A percentile compares a stretch with the other conserved stretches of the same genome.
These are phyloP conservation scores for Zea mays DNA, from an alignment of 176 grass and related monocot genomes.

Conservation along the genomic window Zm-B73-REFERENCE-NAM-5.0 NC_050096.1:293524001-293524500, in stretches of 20 bases:
- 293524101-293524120: conserved; percentile 96
- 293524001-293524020: conserved; percentile 94
- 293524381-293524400: conserved; percentile 17
- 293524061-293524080: conserved; percentile 74
- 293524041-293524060: conserved; percentile 93
- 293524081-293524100: conserved; percentile 87
- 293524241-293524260: background rate
- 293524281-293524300: conserved; percentile 12
- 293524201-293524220: conserved; percentile 45
- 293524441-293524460: background rate
- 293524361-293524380: background rate
- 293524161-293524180: conserved; percentile 83
- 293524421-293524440: background rate
- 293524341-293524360: background rate
- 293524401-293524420: background rate
- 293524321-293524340: conserved; percentile 3
- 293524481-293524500: background rate
- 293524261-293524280: conserved; percentile 14
- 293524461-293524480: background rate
- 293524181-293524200: conserved; percentile 99
- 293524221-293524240: conserved; percentile 22
- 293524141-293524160: conserved; percentile 85
- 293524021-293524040: conserved; percentile 94
- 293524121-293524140: conserved; percentile 91
- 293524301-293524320: background rate